Base-by-base conservation (phyloP, 225 moss, liverwort and hornwort species). In the Sphagnum tenellum region DNA sequence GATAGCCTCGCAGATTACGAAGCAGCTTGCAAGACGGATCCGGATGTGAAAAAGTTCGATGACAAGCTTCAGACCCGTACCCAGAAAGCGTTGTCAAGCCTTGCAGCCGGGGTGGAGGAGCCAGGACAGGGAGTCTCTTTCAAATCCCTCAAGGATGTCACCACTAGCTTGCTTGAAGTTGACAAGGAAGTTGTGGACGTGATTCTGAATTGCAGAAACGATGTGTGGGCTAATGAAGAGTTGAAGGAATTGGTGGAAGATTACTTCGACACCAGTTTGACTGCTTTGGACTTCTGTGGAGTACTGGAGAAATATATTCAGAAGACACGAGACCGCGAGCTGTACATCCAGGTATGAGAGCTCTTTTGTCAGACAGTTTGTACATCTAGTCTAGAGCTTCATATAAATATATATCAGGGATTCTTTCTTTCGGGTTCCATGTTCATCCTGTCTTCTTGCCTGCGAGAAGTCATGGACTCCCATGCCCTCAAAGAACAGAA, bases 161-260 rank as follows among this genome's bases (percentile, higher is more conserved):
- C 89, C 2, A 86, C 73, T 3, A 87, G 79, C 55, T 76, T 93
- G 67, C 61, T 88, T 45, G 88, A 86, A 60, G 87, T 93, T 9
- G 89, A 93, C 47, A 69, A 88, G 56, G 86, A 93, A 44, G 92
- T 93, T 48, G 76, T 82, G 52, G 71, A 86, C 12, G 73, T 86
- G 65, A 89, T 93, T 54, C 75, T 86, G 5, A 78, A 76, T 0
- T 86, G 79, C 74, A 89, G 88, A 66, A 72, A 83, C 50, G 89
- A 89, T 67, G 85, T 88, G 2, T 93, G 92, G 92, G 85, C 86
- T 2, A 85, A 86, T 44, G 78, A 81, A 61, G 89, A 93, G 72
- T 69, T 93, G 78, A 87, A 83, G 75, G 81, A 82, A n/a, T 75
- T 93, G 59, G 92, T 93, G 52, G 79, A 80, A 6, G 86, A 88